Percentiles rank a stretch among this genome's conserved stretches.
Evolutionary conservation across 768 basidiomycete species (phyloP).

Genomic region (Scleroderma bovista): DNA sequence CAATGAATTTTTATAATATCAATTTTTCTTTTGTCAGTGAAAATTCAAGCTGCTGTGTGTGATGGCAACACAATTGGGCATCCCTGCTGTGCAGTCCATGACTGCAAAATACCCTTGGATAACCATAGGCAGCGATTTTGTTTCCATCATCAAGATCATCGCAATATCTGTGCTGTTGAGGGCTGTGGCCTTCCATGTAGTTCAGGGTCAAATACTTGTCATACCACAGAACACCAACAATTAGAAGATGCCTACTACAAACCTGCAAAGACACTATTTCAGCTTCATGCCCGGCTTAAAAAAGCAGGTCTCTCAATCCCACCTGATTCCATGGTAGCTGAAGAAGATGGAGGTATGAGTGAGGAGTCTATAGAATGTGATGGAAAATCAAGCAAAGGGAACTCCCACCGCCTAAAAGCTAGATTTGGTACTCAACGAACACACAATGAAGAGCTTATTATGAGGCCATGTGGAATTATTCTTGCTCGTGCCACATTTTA

Average conservation of each 20-base stretch:
- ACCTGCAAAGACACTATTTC: conserved; percentile 20
- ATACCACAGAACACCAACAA: conserved; percentile 13
- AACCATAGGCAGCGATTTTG: conserved; percentile 19
- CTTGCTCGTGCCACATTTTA: conserved; percentile 19
- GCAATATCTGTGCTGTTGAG: conserved; percentile 6
- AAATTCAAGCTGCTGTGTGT: conserved; percentile 6
- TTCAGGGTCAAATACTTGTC: conserved; percentile 18
- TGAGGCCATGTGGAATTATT: conserved; percentile 24
- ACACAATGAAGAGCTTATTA: conserved; percentile 24
- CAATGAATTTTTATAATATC: background rate
- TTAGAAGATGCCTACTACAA: conserved; percentile 17
- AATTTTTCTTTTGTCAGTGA: background rate
- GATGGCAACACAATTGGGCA: conserved; percentile 23
- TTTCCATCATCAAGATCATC: conserved; percentile 13
- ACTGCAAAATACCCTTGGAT: conserved; percentile 19
- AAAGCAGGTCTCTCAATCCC: conserved; percentile 6
- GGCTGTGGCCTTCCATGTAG: conserved; percentile 9
- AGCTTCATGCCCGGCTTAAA: conserved; percentile 12
- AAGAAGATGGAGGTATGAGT: background rate
- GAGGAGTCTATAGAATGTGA: conserved; percentile 2
- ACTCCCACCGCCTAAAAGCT: conserved; percentile 7
- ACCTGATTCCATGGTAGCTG: conserved; percentile 2
- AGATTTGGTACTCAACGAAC: conserved; percentile 18
- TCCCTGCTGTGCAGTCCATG: conserved; percentile 25
- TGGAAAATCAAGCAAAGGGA: conserved; percentile 8